Evolutionary conservation across 805 yeast species (phyloP).

Genomic region (Saturnispora sekii): DNA sequence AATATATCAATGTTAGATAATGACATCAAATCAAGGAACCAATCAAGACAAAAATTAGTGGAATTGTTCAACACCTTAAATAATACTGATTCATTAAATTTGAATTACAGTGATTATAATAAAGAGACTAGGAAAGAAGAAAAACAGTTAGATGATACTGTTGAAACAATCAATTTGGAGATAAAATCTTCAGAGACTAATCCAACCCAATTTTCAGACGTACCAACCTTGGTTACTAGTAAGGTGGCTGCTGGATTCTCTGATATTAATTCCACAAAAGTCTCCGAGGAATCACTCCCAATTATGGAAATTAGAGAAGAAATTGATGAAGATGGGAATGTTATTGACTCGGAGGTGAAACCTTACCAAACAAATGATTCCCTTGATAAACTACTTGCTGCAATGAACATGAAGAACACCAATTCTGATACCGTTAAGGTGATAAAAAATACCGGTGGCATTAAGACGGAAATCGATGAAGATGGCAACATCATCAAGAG

Average conservation of each 20-base stretch:
- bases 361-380: constrained; percentile 21
- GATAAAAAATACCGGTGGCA: constrained; percentile 18
- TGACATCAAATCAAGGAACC: constrained; percentile 30
- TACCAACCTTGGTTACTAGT: no score
- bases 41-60: constrained; percentile 21
- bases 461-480: constrained; percentile 29
- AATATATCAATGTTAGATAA: constrained; percentile 17
- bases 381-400: not conserved
- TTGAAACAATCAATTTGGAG: not conserved
- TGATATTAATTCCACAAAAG: not conserved
- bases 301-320: constrained; percentile 79
- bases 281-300: constrained; percentile 43
- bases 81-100: constrained; percentile 18
- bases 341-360: constrained; percentile 37
- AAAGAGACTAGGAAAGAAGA: not conserved
- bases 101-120: constrained; percentile 10
- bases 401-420: not conserved
- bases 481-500: constrained; percentile 7
- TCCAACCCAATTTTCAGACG: not conserved
- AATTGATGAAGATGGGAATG: constrained; percentile 74
- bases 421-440: no score
- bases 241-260: no score
- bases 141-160: constrained; percentile 12
- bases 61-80: constrained; percentile 20
- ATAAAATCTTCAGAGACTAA: not conserved